Base-by-base conservation (phyloP, 768 basidiomycete species). In the Boletus sensibilis region DNA sequence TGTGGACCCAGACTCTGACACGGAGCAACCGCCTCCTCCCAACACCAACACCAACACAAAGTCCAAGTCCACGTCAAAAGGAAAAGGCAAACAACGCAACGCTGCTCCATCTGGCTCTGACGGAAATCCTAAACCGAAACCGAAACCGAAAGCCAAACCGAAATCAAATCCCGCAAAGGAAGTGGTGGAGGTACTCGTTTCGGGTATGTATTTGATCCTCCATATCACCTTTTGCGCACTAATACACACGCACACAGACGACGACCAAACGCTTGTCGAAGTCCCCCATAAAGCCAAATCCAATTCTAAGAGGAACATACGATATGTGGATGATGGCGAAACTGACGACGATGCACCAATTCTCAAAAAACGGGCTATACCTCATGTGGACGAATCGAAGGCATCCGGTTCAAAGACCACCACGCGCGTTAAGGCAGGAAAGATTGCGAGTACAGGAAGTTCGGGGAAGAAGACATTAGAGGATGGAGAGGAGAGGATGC, bases 261-360 rank as follows among this genome's bases (percentile, higher is more conserved):
- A 71, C 33, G 71, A 72, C 10, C 51, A 27, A 39, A 67, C 62
- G 2, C 65, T 71, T 1, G 67, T 69, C 12, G 68, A 71, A 10
- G 59, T 55, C 11, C 67, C 58, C 1, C 63, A 13, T 9, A 62
- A 60, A 55, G 14, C 47, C 11, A 58, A 53, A 43, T n/a, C 52
- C 9, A 57, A 40, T 5, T 5, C 43, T 1, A 53, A 37, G 42
- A 14, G 25, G 14, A 54, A 29, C 4, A 25, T 23, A 23, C 58
- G 27, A 23, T 5, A 49, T 10, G 54, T 58, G 13, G 46, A 50
- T 11, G 55, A 43, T 25, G 29, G 3, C 8, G 51, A 57, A 34
- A 51, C 35, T 11, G 56, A 56, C 43, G 52, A 57, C 4, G 53
- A 56, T 13, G 1, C 4, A 18, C 45, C 56, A 2, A 37, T 50